Evolutionary conservation across 768 basidiomycete species (phyloP).

Genomic region (Leccinum incarnatum): DNA sequence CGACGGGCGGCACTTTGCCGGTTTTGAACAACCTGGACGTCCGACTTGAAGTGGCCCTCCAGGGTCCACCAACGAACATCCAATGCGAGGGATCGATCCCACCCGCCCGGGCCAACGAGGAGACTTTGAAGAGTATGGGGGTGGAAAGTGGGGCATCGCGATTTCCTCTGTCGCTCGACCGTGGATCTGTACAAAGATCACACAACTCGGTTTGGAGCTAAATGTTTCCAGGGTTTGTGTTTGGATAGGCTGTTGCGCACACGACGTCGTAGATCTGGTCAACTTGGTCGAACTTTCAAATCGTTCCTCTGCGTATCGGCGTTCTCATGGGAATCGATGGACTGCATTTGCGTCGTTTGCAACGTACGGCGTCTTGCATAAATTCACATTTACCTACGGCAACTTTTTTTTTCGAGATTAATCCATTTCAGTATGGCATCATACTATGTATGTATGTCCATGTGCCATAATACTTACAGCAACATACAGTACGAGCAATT

Average conservation of each 20-base stretch:
- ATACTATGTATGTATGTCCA: too few species aligned
- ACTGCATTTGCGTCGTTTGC: too few species aligned
- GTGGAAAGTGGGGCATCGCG: not conserved
- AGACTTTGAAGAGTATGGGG: not conserved
- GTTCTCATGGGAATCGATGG: too few species aligned
- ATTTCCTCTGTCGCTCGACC: not conserved
- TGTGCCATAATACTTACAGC: too few species aligned
- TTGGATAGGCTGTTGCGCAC: not conserved
- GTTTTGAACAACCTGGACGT: conserved; percentile 4
- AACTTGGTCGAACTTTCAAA: not conserved
- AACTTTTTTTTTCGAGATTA: too few species aligned
- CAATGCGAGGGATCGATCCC: not conserved
- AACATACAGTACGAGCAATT: too few species aligned
- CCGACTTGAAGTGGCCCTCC: conserved; percentile 14
- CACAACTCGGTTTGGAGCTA: not conserved
- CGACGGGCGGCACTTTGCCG: not conserved
- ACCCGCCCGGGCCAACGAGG: not conserved
- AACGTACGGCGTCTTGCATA: too few species aligned
- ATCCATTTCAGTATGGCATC: too few species aligned
- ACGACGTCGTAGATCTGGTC: not conserved
- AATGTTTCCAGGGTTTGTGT: not conserved
- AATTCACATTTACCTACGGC: too few species aligned
- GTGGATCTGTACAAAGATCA: not conserved
- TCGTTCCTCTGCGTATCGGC: not conserved
- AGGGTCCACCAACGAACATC: not conserved